Evolutionary conservation across 208 protist genomes (phyloP).

Genomic region (Wallacemonas sp.): DNA sequence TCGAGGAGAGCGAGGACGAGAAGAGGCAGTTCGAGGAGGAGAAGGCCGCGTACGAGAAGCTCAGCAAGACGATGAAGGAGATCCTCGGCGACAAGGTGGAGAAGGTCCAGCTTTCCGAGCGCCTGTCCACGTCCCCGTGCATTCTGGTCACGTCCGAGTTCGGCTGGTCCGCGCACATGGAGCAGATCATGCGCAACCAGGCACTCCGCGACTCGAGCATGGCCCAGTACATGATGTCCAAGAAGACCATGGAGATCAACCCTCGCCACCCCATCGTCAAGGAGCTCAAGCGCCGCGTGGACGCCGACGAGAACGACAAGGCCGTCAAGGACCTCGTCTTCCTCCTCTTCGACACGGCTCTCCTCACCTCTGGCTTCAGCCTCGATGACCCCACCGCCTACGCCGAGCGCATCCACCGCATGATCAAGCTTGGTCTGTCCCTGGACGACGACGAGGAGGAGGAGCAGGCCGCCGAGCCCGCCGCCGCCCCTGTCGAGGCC

Average conservation of each 20-base stretch:
- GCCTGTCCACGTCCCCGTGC: slow-evolving; percentile 96
- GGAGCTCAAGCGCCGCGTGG: slow-evolving; percentile 92
- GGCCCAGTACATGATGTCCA: slow-evolving; percentile 97
- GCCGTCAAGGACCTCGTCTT: slow-evolving; percentile 98
- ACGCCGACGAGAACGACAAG: slow-evolving; percentile 94
- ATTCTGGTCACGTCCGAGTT: slow-evolving; percentile 98
- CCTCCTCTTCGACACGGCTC: slow-evolving; percentile 98
- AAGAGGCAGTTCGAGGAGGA: slow-evolving; percentile 96
- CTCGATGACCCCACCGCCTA: slow-evolving; percentile 97
- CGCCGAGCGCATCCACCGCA: slow-evolving; percentile 96
- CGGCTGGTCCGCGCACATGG: slow-evolving; percentile 99
- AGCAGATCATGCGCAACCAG: slow-evolving; percentile 99
- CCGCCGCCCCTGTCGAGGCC: slow-evolving; percentile 59
- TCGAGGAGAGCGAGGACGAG: slow-evolving; percentile 97
- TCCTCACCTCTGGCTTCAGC: slow-evolving; percentile 98
- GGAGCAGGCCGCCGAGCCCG: slow-evolving; percentile 21
- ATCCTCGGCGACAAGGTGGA: slow-evolving; percentile 99
- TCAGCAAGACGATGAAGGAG: slow-evolving; percentile 98
- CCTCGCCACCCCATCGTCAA: slow-evolving; percentile 96
- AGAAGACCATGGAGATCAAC: slow-evolving; percentile 99
- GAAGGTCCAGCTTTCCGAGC: slow-evolving; percentile 97
- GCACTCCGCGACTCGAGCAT: slow-evolving; percentile 97
- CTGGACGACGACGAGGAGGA: slow-evolving; percentile 89
- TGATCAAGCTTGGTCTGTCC: slow-evolving; percentile 98
- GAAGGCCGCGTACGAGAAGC: slow-evolving; percentile 92